Evolutionary conservation across 805 yeast genomes (phyloP).

Genomic region (Blastobotrys terrestris): DNA sequence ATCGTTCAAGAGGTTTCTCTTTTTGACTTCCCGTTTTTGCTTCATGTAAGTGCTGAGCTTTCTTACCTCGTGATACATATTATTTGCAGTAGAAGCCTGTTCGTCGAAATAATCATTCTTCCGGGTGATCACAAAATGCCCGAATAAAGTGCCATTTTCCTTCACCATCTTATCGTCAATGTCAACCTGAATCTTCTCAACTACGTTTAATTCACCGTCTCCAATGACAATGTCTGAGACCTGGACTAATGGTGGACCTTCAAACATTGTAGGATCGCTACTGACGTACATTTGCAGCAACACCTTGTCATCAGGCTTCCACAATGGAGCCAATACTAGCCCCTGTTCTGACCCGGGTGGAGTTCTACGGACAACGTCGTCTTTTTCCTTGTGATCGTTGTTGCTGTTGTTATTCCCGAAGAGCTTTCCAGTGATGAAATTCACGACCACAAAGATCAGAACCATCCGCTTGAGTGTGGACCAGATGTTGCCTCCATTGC

Average conservation of each 20-base stretch:
- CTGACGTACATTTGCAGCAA: neutral
- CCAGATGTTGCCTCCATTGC: neutral
- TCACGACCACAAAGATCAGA: neutral
- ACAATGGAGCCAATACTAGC: neutral
- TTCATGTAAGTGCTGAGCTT: constrained; percentile 28
- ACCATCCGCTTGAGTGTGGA: neutral
- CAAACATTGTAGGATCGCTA: neutral
- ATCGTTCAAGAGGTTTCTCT: constrained; percentile 26
- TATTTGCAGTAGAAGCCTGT: constrained; percentile 2
- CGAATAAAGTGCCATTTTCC: constrained; percentile 31
- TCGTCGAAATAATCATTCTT: constrained; percentile 12
- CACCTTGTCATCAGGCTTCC: neutral
- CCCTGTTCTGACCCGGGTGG: neutral
- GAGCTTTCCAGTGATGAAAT: neutral
- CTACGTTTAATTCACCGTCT: neutral
- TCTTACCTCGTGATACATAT: constrained; percentile 17
- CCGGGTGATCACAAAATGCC: constrained; percentile 24
- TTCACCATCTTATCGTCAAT: neutral
- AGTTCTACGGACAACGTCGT: neutral
- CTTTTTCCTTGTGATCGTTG: neutral
- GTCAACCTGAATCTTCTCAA: neutral
- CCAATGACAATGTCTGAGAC: neutral
- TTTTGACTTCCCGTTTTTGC: constrained; percentile 23
- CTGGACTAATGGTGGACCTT: neutral
- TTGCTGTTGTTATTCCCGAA: neutral